Conservation (phyloP, 129 eudicot species). For the Erigeron canadensis region DNA sequence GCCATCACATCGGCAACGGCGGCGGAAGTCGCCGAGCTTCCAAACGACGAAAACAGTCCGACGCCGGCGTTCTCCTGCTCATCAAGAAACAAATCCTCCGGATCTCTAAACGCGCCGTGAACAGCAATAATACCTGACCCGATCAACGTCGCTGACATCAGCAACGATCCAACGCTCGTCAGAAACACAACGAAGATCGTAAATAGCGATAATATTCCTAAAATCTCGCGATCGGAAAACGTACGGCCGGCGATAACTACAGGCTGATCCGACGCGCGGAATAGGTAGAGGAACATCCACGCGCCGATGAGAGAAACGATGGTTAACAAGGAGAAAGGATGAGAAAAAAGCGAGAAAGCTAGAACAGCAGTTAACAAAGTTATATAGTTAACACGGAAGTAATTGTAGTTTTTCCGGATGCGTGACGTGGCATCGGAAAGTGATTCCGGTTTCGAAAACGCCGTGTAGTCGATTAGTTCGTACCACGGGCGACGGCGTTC, state of each 20-base stretch:
- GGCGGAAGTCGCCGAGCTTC: conserved; percentile 50
- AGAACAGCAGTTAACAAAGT: conserved; percentile 50
- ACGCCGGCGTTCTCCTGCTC: conserved; percentile 56
- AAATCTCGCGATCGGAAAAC: conserved; percentile 59
- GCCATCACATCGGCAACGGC: conserved; percentile 49
- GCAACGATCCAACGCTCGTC: conserved; percentile 66
- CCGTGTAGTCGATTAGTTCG: conserved; percentile 63
- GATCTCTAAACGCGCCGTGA: conserved; percentile 85
- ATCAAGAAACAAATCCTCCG: conserved; percentile 80
- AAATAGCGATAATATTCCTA: conserved; percentile 41
- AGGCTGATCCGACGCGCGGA: conserved; percentile 77
- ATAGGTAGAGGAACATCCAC: conserved; percentile 76
- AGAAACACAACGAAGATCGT: conserved; percentile 56
- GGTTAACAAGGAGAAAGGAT: conserved; percentile 62
- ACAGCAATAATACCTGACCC: conserved; percentile 58
- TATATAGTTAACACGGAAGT: conserved; percentile 83
- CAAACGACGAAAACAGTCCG: conserved; percentile 51
- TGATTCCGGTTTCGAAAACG: conserved; percentile 70
- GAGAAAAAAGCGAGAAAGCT: conserved; percentile 70
- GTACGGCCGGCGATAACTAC: conserved; percentile 55
- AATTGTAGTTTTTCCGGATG: conserved; percentile 68
- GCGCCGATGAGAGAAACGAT: conserved; percentile 61
- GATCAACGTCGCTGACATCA: conserved; percentile 64
- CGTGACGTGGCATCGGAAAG: conserved; percentile 70
- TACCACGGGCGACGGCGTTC: conserved; percentile 76